Base-by-base conservation (phyloP, 352 stramenopile species). In the Globisporangium abappressorium region DNA sequence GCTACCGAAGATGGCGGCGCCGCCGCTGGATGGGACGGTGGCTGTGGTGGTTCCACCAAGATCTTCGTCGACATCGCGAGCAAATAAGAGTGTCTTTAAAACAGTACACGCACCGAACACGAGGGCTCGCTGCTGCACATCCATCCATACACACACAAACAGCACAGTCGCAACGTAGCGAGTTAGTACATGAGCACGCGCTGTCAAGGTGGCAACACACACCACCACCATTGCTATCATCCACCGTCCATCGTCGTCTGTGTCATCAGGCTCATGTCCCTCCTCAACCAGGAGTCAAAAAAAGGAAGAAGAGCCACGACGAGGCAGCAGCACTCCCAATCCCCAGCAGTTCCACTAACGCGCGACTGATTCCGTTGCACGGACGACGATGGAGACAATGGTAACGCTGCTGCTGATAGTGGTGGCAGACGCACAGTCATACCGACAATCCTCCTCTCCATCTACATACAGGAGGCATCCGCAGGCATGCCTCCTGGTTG, bases 41-140 rank as follows among this genome's bases (percentile, higher is more conserved):
- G 57, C 60, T 54, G 60, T 28, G 60, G 20, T 28, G 57, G 60
- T 12, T 65, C 60, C 28, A 65, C 60, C 15, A 65, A 46, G 18
- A 65, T 61, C 30, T 30, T 65, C 20, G 59, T 57, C 60, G 60
- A 65, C 60, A 65, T 65, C 9, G 18, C 18, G 12, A 12, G 26
- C 28, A 58, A 36, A 58, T 22, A 33, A 34, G 9, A 56, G n/a
- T 30, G 24, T 28, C 12, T 34, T 33, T 24, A 18, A 59, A n/a
- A 58, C 53, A n/a, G 41, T n/a, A 49, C 14, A 49, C 38, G 5
- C 30, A 33, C 30, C 30, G 30, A 47, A 22, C 54, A n/a, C 54
- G 54, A 41, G 24, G 26, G 22, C n/a, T 33, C 30, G 30, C 30
- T 41, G 30, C 30, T 61, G 55, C 18, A 46, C 59, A 65, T 4